Percentiles rank a stretch among this genome's conserved stretches.
Conservation (phyloP, 2,329 filamentous ascomycete species). For the Alternaria consortialis region DNA sequence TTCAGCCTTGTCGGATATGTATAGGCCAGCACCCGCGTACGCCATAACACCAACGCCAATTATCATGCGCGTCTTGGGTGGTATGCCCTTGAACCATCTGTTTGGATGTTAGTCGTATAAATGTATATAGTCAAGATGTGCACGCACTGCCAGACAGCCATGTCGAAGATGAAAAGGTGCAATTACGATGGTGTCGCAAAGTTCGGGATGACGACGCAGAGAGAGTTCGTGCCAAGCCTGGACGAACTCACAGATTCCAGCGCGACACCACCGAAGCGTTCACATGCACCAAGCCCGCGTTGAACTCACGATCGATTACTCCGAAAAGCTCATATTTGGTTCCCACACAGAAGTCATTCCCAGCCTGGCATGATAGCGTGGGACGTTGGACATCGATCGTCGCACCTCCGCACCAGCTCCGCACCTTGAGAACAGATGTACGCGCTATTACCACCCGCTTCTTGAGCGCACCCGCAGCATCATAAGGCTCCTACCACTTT, state of each 20-base stretch:
- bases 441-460: constrained; percentile 26
- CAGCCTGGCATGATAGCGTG: constrained; percentile 14
- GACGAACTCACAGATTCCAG: neutral
- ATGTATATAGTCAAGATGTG: neutral
- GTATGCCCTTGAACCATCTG: constrained; percentile 71
- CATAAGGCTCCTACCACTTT: constrained; percentile 14
- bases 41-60: constrained; percentile 78
- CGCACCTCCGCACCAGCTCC: constrained; percentile 29
- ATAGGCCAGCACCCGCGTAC: constrained; percentile 79
- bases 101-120: constrained; percentile 5
- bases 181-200: constrained; percentile 5
- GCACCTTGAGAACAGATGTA: constrained; percentile 35
- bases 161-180: constrained; percentile 20
- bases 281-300: neutral
- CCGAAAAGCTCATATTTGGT: neutral
- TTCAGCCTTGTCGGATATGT: constrained; percentile 76
- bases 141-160: constrained; percentile 51
- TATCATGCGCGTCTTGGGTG: constrained; percentile 73
- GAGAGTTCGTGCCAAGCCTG: constrained; percentile 14
- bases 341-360: neutral
- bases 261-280: neutral
- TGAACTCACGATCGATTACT: neutral
- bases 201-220: constrained; percentile 12
- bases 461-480: constrained; percentile 26
- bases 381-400: constrained; percentile 4